A percentile compares a stretch with the other conserved stretches of the same genome.
Conservation (phyloP, 2,329 filamentous ascomycete species). For the Pseudogymnoascus sp. region DNA sequence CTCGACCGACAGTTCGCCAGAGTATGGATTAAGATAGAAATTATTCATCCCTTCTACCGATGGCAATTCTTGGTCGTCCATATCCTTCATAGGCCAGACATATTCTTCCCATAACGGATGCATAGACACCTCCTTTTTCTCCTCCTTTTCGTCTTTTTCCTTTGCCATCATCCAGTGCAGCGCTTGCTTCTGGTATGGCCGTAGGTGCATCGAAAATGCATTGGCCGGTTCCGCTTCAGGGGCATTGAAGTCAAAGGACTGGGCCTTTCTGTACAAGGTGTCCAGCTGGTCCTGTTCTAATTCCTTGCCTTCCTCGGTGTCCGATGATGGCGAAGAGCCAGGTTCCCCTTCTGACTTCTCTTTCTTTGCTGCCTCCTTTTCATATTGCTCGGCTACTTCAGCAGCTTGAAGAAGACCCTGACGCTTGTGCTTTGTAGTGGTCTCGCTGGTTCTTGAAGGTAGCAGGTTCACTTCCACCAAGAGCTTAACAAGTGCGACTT, state of each 20-base stretch:
- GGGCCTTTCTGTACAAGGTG: slow-evolving; percentile 86
- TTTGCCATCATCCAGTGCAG: slow-evolving; percentile 95
- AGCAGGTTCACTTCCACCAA: slow-evolving; percentile 83
- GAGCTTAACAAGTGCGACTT: slow-evolving; percentile 79
- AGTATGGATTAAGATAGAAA: slow-evolving; percentile 97
- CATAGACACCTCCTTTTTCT: slow-evolving; percentile 69
- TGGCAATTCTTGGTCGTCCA: slow-evolving; percentile 70
- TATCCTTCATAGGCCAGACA: slow-evolving; percentile 76
- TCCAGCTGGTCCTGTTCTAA: slow-evolving; percentile 94
- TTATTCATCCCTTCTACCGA: slow-evolving; percentile 54
- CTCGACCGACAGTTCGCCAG: slow-evolving; percentile 81
- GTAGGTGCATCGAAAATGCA: slow-evolving; percentile 73
- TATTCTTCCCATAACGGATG: slow-evolving; percentile 98
- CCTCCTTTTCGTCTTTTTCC: slow-evolving; percentile 68
- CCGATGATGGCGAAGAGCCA: slow-evolving; percentile 38
- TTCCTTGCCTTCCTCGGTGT: slow-evolving; percentile 76
- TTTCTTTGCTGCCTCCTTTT: slow-evolving; percentile 42
- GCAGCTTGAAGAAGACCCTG: slow-evolving; percentile 79
- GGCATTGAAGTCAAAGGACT: slow-evolving; percentile 91
- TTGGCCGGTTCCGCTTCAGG: slow-evolving; percentile 76
- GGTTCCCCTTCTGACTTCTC: slow-evolving; percentile 15
- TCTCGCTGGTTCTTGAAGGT: slow-evolving; percentile 65
- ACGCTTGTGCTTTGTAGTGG: slow-evolving; percentile 69
- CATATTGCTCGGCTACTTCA: slow-evolving; percentile 73
- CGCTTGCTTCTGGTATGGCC: slow-evolving; percentile 92